Base-by-base conservation (phyloP, 805 yeast genomes). In the Lipomyces yamadae region DNA sequence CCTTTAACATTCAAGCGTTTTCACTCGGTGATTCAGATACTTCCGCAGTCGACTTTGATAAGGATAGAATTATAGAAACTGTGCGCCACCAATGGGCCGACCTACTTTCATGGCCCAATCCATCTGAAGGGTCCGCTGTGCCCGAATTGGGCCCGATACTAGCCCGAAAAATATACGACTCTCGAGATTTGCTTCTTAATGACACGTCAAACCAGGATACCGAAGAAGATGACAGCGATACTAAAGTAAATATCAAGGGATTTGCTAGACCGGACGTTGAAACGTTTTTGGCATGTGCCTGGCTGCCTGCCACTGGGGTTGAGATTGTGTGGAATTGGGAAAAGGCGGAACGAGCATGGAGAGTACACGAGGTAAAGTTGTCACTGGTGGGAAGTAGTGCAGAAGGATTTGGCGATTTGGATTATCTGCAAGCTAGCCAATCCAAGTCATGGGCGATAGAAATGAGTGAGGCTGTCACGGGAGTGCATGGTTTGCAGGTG, bases 181-280 rank as follows among this genome's bases (percentile, higher is more conserved):
- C 69, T 11, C 60, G 58, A 42, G 62, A 61, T 3, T 30, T 48
- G 11, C 32, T 61, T 15, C 33, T 56, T 18, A 18, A 4, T 11
- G 18, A 24, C 35, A 18, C 29, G n/a, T n/a, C 32, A n/a, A 4
- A 11, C 37, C 59, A 34, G 35, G 10, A 33, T 50, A 24, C 52
- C 15, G 37, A 4, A 33, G 11, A 37, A 33, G 11, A 37, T 18
- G 50, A 53, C 15, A 29, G 35, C 15, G 15, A 39, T 11, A 53
- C 30, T n/a, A 32, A 29, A 15, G 29, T 56, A 13, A 18, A 37
- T 15, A 6, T 33, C 13, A 39, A 33, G 24, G 69, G 69, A n/a
- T 60, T 45, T 34, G 10, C 60, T 7, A 15, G 61, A 4, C 71
- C 63, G 6, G 71, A 68, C 54, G 45, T 15, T 4, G 71, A 68